Conservation (phyloP, 176 grass and related monocot species). For the Cocos nucifera region DNA sequence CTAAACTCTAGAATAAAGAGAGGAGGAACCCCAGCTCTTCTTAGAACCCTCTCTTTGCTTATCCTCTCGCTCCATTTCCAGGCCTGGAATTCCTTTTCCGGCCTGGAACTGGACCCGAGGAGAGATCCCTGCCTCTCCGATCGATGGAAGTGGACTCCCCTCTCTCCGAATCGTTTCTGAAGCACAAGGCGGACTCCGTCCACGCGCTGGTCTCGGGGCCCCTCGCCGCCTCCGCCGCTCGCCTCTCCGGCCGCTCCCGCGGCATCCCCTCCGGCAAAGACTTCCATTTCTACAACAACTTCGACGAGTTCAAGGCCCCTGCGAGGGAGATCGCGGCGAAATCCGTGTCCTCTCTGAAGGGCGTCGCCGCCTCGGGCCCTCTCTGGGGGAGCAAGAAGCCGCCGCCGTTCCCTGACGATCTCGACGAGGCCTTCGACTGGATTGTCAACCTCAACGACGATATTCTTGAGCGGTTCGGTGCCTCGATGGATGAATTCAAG, state of each 20-base stretch:
- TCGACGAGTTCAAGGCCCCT: conserved; percentile 55
- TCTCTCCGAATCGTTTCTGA: conserved; percentile 17
- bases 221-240: conserved; percentile 36
- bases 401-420: conserved; percentile 34
- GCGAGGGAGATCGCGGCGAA: conserved; percentile 33
- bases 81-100: too few species aligned
- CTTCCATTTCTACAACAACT: conserved; percentile 95
- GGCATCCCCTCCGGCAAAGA: conserved; percentile 30
- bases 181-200: conserved; percentile 22
- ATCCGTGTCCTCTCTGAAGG: conserved; percentile 30
- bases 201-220: conserved; percentile 18
- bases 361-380: conserved; percentile 13
- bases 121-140: conserved; percentile 25
- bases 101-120: too few species aligned
- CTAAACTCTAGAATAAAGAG: background rate
- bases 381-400: conserved; percentile 29
- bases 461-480: conserved; percentile 42
- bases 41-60: background rate
- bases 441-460: conserved; percentile 60
- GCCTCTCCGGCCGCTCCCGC: conserved; percentile 29
- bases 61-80: background rate
- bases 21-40: conserved; percentile 8
- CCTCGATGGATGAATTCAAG: conserved; percentile 56
- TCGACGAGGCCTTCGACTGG: conserved; percentile 67
- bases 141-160: conserved; percentile 21